Conservation (phyloP, 306 rosid genomes). For the Abrus precatorius region DNA sequence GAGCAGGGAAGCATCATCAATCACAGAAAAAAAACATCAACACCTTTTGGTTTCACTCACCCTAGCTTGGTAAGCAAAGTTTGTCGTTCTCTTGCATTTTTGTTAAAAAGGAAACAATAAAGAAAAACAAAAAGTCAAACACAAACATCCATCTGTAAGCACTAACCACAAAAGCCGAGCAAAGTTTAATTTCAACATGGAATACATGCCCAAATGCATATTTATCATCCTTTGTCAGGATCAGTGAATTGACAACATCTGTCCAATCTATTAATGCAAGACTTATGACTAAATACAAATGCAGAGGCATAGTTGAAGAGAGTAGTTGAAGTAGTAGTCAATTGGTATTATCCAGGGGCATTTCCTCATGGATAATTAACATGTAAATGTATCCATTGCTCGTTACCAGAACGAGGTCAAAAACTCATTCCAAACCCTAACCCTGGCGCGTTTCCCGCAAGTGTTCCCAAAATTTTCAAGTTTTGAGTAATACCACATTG, state of each 20-base stretch:
- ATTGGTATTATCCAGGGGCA: background rate
- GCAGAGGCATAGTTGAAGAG: constrained; percentile 24
- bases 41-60: background rate
- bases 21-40: constrained; percentile 11
- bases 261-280: background rate
- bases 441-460: background rate
- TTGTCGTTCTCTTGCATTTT: background rate
- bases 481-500: constrained; percentile 29
- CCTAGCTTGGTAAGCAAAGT: constrained; percentile 6
- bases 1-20: constrained; percentile 35
- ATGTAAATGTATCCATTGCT: constrained; percentile 5
- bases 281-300: constrained; percentile 7
- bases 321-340: background rate
- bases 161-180: background rate
- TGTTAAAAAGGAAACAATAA: background rate
- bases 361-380: background rate
- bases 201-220: background rate
- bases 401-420: constrained; percentile 14
- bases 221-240: background rate
- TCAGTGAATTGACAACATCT: background rate
- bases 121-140: background rate
- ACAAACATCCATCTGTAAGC: background rate
- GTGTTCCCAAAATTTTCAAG: constrained; percentile 24
- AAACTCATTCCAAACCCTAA: constrained; percentile 15
- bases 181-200: background rate